phyloP scores from a whole-genome alignment of 768 basidiomycete genomes.

The Cyclocybe cylindracea region DNA sequence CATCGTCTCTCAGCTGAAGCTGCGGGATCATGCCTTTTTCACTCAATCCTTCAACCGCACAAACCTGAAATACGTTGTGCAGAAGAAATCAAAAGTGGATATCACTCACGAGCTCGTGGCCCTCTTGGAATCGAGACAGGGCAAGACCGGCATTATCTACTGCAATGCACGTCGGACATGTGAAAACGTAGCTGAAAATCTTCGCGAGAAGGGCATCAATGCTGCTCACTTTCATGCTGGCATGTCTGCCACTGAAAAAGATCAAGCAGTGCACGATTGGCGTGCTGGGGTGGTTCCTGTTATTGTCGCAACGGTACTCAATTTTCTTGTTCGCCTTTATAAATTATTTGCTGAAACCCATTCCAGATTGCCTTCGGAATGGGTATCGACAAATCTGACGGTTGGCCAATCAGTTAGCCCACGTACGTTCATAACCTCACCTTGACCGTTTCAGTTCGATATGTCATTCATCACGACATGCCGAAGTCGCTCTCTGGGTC shows the following conservation, averaged over 20 bases:
- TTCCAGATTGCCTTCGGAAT: constrained; percentile 92
- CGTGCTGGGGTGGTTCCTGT: constrained; percentile 68
- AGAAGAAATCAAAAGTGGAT: constrained; percentile 35
- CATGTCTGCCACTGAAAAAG: constrained; percentile 63
- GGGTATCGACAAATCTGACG: constrained; percentile 90
- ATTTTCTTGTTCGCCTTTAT: background rate
- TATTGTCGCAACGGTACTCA: constrained; percentile 86
- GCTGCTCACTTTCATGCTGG: constrained; percentile 89
- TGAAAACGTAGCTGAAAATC: constrained; percentile 74
- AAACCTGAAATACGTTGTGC: constrained; percentile 82
- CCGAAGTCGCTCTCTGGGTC: constrained; percentile 87
- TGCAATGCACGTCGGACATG: constrained; percentile 71
- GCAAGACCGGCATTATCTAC: constrained; percentile 84
- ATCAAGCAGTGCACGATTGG: constrained; percentile 70
- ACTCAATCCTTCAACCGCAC: constrained; percentile 89
- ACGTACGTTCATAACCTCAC: background rate
- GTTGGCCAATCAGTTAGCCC: constrained; percentile 33
- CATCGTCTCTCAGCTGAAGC: constrained; percentile 69
- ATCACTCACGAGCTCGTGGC: constrained; percentile 62
- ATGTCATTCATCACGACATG: constrained; percentile 85
- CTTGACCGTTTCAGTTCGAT: constrained; percentile 61
- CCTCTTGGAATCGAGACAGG: constrained; percentile 64
- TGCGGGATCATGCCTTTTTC: constrained; percentile 59
- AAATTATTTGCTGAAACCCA: background rate
- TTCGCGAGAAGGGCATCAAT: constrained; percentile 59